These are phyloP conservation scores for Fusarium aywerte DNA, from an alignment of 2,329 filamentous ascomycete species.

Conservation along the genomic window DNA sequence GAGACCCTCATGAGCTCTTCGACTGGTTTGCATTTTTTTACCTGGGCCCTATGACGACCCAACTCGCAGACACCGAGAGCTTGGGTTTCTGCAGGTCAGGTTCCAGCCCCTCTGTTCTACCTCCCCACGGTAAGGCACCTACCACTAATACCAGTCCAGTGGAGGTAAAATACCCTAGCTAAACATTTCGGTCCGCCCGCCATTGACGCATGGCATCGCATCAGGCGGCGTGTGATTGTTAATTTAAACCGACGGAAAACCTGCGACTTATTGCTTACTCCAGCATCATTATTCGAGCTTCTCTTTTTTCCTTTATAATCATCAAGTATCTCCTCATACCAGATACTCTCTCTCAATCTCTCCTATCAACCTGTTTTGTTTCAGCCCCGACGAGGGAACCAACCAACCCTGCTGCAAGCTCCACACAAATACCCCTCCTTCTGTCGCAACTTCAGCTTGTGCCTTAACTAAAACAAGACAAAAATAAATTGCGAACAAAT, in stretches of 20 bases:
- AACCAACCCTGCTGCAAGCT: slow-evolving; percentile 13
- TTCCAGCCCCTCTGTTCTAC: slow-evolving; percentile 38
- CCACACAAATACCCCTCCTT: slow-evolving; percentile 33
- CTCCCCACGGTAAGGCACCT: neutral
- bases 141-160: slow-evolving; percentile 3
- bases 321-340: neutral
- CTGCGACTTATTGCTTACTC: slow-evolving; percentile 17
- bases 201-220: slow-evolving; percentile 20
- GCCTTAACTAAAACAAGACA: slow-evolving; percentile 4
- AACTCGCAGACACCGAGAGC: slow-evolving; percentile 19
- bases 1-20: slow-evolving; percentile 25
- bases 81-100: slow-evolving; percentile 39
- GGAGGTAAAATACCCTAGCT: neutral
- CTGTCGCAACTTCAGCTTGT: slow-evolving; percentile 16
- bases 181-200: slow-evolving; percentile 28
- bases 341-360: neutral
- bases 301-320: slow-evolving; percentile 10
- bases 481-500: neutral
- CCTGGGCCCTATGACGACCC: slow-evolving; percentile 26
- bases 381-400: neutral
- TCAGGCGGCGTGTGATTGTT: slow-evolving; percentile 19
- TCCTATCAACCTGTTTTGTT: neutral
- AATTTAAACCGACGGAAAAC: slow-evolving; percentile 8
- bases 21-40: slow-evolving; percentile 40
- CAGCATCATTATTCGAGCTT: slow-evolving; percentile 15